Conservation (phyloP, 306 rosid species). For the Pterocarpus macrocarpus region DNA sequence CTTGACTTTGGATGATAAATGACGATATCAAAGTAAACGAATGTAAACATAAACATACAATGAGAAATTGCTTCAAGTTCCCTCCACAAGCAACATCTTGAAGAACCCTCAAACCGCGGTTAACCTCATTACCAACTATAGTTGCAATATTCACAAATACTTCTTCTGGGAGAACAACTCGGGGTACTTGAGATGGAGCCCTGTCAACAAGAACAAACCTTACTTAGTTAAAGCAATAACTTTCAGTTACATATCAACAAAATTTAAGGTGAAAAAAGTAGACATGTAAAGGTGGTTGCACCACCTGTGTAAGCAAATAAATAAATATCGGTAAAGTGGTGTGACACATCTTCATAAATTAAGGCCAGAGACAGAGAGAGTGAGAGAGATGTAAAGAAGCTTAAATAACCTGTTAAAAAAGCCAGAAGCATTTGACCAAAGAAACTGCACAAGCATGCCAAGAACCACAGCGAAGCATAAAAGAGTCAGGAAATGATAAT, state of each 20-base stretch:
- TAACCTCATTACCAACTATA: slow-evolving; percentile 63
- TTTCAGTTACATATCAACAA: not conserved
- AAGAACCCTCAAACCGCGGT: slow-evolving; percentile 62
- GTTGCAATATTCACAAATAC: slow-evolving; percentile 69
- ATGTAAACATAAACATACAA: slow-evolving; percentile 56
- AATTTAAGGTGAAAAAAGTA: not conserved
- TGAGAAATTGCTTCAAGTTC: slow-evolving; percentile 74
- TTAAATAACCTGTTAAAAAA: slow-evolving; percentile 65
- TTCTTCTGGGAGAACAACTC: slow-evolving; percentile 68
- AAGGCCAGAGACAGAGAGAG: slow-evolving; percentile 21
- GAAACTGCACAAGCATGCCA: slow-evolving; percentile 80
- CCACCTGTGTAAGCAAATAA: not conserved
- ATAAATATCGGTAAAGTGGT: slow-evolving; percentile 11
- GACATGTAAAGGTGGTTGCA: not conserved
- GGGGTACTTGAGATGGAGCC: slow-evolving; percentile 67
- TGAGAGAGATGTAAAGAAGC: slow-evolving; percentile 33
- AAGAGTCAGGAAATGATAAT: slow-evolving; percentile 77
- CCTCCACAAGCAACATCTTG: slow-evolving; percentile 87
- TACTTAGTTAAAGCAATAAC: not conserved
- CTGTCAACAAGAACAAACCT: slow-evolving; percentile 54
- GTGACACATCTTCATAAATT: slow-evolving; percentile 11
- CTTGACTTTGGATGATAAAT: slow-evolving; percentile 1
- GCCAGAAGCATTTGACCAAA: slow-evolving; percentile 85
- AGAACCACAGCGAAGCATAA: slow-evolving; percentile 67
- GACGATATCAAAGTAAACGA: not conserved